These are phyloP conservation scores for Tetragonia tetragonoides DNA, from an alignment of 148 eudicot genomes.

Conservation along the genomic window DNA sequence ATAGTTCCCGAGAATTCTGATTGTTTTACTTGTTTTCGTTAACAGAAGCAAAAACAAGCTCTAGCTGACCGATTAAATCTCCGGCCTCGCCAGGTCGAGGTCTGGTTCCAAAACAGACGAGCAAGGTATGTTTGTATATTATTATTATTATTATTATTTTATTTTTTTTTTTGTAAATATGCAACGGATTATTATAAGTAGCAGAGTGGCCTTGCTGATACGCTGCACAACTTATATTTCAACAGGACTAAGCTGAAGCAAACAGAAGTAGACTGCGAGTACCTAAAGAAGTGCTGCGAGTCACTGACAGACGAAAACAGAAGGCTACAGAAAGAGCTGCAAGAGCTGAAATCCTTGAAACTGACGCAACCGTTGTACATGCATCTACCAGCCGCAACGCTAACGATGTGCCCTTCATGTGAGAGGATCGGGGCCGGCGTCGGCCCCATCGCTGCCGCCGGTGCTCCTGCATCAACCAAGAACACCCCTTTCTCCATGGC, in stretches of 20 bases:
- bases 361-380: constrained; percentile 48
- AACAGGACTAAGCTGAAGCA: constrained; percentile 42
- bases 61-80: constrained; percentile 65
- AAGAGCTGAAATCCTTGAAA: constrained; percentile 58
- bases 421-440: constrained; percentile 44
- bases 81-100: constrained; percentile 90
- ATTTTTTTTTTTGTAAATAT: no score
- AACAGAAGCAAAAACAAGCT: constrained; percentile 77
- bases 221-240: not conserved
- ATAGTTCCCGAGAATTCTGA: not conserved
- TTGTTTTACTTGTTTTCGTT: not conserved
- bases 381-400: constrained; percentile 70
- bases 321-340: constrained; percentile 66
- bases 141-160: not conserved
- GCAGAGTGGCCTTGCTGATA: constrained; percentile 1
- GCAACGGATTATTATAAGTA: not conserved
- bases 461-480: not conserved
- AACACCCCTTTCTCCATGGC: constrained; percentile 34
- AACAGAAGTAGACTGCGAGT: constrained; percentile 75
- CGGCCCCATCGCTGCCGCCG: not conserved
- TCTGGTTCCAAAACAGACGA: constrained; percentile 89
- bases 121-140: constrained; percentile 42
- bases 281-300: constrained; percentile 75
- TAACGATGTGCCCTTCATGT: constrained; percentile 83
- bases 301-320: constrained; percentile 70